Evolutionary conservation across 2,329 filamentous ascomycete species (phyloP), one percentile per base, ranked within the genome.

Genomic region (Sclerotinia sclerotiorum): DNA sequence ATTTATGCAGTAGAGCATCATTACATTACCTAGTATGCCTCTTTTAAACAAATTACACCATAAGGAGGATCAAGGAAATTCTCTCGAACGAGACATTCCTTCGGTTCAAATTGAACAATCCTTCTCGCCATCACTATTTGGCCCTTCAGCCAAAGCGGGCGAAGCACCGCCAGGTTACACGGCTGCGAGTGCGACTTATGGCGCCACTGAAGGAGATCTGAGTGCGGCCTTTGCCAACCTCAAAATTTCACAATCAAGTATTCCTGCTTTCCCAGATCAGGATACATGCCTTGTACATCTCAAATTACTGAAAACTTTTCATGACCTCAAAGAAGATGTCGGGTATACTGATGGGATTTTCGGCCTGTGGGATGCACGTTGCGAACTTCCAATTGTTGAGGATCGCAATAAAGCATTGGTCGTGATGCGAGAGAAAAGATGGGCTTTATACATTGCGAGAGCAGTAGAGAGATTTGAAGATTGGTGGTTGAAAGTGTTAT

Each of bases 201-300:
- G 58, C 21, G 21, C 65, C 19, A 32, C 60, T 27, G 69, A 68
- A 11, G 70, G 68, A 51, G 74, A 77, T 32, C 70, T 77, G 27
- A 74, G 69, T 56, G 70, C 74, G 4, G 78, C 81, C 35, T 82
- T 82, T 71, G 72, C 78, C 27, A 76, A 79, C 54, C 78, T 83
- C 17, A 72, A 74, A 0, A 71, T 85, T 21, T 72, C 77, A 10
- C 65, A 74, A 0, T 35, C 54, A 27, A 35, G 27, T 64, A 72
- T 21, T 69, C 75, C 15, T 66, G 69, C 3, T 6, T 72, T 75
- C 24, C 83, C 86, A 1, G 80, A 81, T 1, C 77, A 77, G 6
- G 83, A 88, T 69, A 83, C 87, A 54, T 92, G 89, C 71, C 84
- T 92, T 29, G 89, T 87, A 0, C 92, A 95, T 76, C 82, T 94